These are phyloP conservation scores for Tricholoma furcatifolium DNA, from an alignment of 768 basidiomycete genomes.

Conservation along the genomic window DNA sequence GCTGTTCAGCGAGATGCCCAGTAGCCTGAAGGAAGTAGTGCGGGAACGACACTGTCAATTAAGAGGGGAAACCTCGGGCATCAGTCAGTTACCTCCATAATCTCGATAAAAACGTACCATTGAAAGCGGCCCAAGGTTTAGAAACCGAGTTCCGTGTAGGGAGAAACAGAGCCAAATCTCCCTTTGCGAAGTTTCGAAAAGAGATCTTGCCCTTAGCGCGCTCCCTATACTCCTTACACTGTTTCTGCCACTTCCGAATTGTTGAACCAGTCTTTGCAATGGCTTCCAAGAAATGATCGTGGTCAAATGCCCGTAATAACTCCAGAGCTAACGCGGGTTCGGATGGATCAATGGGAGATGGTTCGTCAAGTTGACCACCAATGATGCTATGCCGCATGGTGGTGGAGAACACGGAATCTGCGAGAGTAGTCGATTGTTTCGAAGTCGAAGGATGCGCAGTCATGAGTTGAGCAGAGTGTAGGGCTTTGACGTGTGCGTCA, in stretches of 20 bases:
- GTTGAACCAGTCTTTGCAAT: slow-evolving; percentile 81
- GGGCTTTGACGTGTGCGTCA: slow-evolving; percentile 71
- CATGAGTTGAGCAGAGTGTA: slow-evolving; percentile 61
- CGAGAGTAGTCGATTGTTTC: slow-evolving; percentile 43
- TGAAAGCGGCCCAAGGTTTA: slow-evolving; percentile 98
- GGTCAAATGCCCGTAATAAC: slow-evolving; percentile 70
- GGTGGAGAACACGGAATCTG: slow-evolving; percentile 50
- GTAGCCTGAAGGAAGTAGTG: slow-evolving; percentile 95
- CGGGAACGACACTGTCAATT: slow-evolving; percentile 80
- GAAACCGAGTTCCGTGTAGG: slow-evolving; percentile 93
- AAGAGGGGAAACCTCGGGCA: slow-evolving; percentile 34
- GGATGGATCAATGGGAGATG: slow-evolving; percentile 75
- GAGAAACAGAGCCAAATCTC: slow-evolving; percentile 92
- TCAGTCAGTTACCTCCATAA: slow-evolving; percentile 11
- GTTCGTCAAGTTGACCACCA: slow-evolving; percentile 54
- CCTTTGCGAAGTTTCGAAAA: slow-evolving; percentile 92
- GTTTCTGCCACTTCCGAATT: slow-evolving; percentile 96
- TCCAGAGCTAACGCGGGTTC: slow-evolving; percentile 73
- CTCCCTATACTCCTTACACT: slow-evolving; percentile 94
- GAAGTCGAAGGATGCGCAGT: slow-evolving; percentile 48
- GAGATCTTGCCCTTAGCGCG: slow-evolving; percentile 96
- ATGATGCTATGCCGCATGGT: slow-evolving; percentile 55
- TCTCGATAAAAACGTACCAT: slow-evolving; percentile 53
- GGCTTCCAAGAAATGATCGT: slow-evolving; percentile 82
- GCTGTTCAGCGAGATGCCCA: slow-evolving; percentile 82